These are phyloP conservation scores for Cymbidium sinense DNA, from an alignment of 106 monocot species.

Conservation along the genomic window DNA sequence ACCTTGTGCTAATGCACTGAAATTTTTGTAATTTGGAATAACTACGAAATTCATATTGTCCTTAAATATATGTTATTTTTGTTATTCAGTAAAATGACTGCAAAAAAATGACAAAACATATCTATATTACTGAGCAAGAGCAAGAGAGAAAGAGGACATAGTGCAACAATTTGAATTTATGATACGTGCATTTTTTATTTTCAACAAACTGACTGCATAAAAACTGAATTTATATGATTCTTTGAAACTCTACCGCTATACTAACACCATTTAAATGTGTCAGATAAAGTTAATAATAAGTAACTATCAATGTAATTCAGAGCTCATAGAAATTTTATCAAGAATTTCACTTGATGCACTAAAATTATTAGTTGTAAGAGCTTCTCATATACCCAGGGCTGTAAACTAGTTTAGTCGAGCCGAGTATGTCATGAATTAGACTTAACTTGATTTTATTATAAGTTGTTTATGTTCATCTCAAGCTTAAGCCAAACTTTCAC, in stretches of 20 bases:
- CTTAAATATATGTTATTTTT: not conserved
- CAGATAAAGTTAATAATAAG: not conserved
- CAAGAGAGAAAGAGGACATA: not conserved
- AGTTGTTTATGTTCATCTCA: too few relatives aligned
- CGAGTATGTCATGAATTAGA: too few relatives aligned
- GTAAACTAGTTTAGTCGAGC: too few relatives aligned
- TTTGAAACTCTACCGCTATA: not conserved
- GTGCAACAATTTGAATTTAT: not conserved
- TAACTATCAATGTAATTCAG: not conserved
- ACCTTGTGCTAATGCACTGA: not conserved
- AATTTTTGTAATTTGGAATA: not conserved
- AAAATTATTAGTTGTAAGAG: too few relatives aligned
- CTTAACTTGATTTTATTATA: too few relatives aligned
- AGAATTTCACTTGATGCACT: not conserved
- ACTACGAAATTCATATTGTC: not conserved
- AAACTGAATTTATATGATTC: not conserved
- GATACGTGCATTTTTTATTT: not conserved
- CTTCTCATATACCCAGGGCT: too few relatives aligned
- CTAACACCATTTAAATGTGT: not conserved
- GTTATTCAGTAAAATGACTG: not conserved
- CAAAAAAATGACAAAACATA: not conserved
- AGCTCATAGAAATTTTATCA: not conserved
- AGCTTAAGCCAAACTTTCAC: too few relatives aligned
- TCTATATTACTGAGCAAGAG: not conserved
- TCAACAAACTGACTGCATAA: not conserved